These are phyloP conservation scores for Solanum chaucha DNA, from an alignment of 257 asterid genomes.

Conservation along the genomic window DNA sequence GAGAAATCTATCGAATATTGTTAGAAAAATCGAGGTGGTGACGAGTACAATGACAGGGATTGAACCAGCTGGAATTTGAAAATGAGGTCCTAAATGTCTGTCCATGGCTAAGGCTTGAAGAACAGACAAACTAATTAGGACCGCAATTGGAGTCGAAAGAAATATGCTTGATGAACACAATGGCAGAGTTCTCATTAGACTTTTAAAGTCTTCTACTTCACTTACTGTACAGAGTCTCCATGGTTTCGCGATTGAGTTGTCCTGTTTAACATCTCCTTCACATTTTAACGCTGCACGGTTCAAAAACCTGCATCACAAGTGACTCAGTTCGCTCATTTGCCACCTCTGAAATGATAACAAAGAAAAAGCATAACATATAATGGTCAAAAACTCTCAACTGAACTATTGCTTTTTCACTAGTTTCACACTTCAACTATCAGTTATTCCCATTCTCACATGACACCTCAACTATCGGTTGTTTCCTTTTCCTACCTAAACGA, in stretches of 20 bases:
- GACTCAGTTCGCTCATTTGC: not conserved
- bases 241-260: constrained; percentile 1
- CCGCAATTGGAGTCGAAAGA: not conserved
- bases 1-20: not conserved
- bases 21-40: constrained; percentile 1
- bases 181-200: constrained; percentile 7
- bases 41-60: not conserved
- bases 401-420: not conserved
- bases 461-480: not conserved
- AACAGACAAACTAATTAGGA: not conserved
- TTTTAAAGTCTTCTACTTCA: constrained; percentile 16
- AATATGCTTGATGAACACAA: constrained; percentile 9
- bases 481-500: not conserved
- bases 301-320: constrained; percentile 1
- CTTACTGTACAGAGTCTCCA: constrained; percentile 7
- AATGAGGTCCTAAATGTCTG: constrained; percentile 9
- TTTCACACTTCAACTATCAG: not conserved
- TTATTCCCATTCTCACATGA: not conserved
- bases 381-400: not conserved
- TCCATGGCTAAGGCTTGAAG: constrained; percentile 21
- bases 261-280: constrained; percentile 6
- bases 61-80: constrained; percentile 15
- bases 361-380: not conserved
- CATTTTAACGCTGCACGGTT: constrained; percentile 5
- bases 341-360: not conserved